A percentile compares a stretch with the other conserved stretches of the same genome.
Evolutionary conservation across 1,284 basidiomycete genomes (phyloP).

Genomic region (Rhizopogon parksii): DNA sequence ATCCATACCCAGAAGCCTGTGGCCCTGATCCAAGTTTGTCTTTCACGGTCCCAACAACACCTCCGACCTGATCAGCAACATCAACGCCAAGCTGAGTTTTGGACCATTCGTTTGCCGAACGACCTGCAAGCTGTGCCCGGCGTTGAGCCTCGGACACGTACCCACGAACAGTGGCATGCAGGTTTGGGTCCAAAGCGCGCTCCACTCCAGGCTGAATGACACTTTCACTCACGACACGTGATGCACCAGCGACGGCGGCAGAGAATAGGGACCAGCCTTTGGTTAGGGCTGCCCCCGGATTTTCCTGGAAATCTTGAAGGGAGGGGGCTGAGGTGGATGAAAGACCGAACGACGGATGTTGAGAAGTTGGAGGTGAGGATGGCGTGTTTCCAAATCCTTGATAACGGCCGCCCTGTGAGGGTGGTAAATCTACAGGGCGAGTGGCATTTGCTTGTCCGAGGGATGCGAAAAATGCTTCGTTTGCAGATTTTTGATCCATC

Average conservation of each 20-base stretch:
- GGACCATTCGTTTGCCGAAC: slow-evolving; percentile 65
- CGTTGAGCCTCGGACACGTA: slow-evolving; percentile 66
- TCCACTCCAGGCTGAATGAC: slow-evolving; percentile 80
- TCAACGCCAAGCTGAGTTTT: slow-evolving; percentile 71
- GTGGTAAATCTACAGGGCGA: slow-evolving; percentile 66
- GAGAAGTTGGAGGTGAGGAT: slow-evolving; percentile 39
- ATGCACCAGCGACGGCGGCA: slow-evolving; percentile 65
- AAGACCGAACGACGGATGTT: slow-evolving; percentile 54
- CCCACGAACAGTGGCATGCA: slow-evolving; percentile 65
- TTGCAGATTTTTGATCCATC: slow-evolving; percentile 59
- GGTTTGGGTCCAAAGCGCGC: slow-evolving; percentile 65
- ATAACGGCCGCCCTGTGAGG: slow-evolving; percentile 81
- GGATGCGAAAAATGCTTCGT: slow-evolving; percentile 70
- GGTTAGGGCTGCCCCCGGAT: slow-evolving; percentile 68
- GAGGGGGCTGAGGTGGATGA: slow-evolving; percentile 69
- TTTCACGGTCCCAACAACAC: slow-evolving; percentile 50
- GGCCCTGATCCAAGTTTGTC: slow-evolving; percentile 43
- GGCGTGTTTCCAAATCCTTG: slow-evolving; percentile 78
- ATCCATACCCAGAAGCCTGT: slow-evolving; percentile 46
- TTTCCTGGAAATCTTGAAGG: slow-evolving; percentile 69
- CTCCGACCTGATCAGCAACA: slow-evolving; percentile 64
- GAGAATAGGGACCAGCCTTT: slow-evolving; percentile 85
- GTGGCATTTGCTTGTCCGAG: slow-evolving; percentile 69
- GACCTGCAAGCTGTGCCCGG: slow-evolving; percentile 50
- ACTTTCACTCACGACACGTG: slow-evolving; percentile 67